phyloP scores from a whole-genome alignment of 2,329 filamentous ascomycete genomes.

The Boeremia exigua region DNA sequence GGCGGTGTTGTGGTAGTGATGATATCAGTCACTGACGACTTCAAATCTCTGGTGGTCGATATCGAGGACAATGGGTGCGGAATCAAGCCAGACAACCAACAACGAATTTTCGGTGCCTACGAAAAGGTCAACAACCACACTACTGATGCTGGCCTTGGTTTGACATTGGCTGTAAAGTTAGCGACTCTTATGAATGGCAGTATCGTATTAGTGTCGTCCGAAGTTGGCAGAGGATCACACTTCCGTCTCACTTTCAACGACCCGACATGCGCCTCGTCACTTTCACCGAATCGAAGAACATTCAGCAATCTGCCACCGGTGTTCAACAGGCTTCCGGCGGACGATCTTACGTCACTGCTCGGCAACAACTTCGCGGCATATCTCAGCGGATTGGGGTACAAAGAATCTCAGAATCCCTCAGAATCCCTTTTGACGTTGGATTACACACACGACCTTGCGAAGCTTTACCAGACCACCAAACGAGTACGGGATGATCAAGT shows the following conservation, averaged over 20 bases:
- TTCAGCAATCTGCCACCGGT: constrained; percentile 11
- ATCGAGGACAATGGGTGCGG: constrained; percentile 53
- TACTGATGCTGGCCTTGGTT: constrained; percentile 51
- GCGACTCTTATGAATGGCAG: constrained; percentile 50
- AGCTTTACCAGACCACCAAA: constrained; percentile 23
- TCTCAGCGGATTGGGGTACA: constrained; percentile 21
- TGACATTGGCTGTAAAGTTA: constrained; percentile 53
- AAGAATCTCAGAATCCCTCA: constrained; percentile 11
- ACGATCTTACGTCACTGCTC: constrained; percentile 16
- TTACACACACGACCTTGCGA: constrained; percentile 26
- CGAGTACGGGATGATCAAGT: constrained; percentile 24
- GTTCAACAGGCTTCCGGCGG: constrained; percentile 20
- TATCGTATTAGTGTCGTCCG: constrained; percentile 48
- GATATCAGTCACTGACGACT: constrained; percentile 39
- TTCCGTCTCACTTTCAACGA: constrained; percentile 46
- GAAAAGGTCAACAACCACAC: constrained; percentile 51
- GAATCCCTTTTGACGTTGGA: constrained; percentile 34
- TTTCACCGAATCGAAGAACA: neutral
- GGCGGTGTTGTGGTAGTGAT: constrained; percentile 48
- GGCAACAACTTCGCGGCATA: constrained; percentile 23
- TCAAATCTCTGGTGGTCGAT: constrained; percentile 46
- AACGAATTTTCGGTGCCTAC: constrained; percentile 53
- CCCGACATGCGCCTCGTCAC: constrained; percentile 33
- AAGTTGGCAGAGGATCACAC: constrained; percentile 48
- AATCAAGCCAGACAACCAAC: constrained; percentile 44